Evolutionary conservation across 768 basidiomycete genomes (phyloP), one percentile per base, ranked within the genome.

Genomic region (Mycena venus): DNA sequence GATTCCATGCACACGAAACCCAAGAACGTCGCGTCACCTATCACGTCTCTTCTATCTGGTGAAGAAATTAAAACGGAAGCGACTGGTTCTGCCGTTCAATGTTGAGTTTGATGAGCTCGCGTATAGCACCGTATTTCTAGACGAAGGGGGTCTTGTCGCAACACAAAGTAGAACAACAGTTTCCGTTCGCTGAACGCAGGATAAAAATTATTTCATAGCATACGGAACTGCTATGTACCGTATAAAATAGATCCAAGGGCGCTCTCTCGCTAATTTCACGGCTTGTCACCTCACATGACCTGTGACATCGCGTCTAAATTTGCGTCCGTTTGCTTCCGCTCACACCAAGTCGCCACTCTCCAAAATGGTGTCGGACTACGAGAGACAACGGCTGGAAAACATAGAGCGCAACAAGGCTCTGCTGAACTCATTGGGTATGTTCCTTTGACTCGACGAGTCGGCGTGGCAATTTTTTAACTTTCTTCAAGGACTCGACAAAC

Each of bases 401-500:
- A 85, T 87, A 34, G 78, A 81, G 15, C 34, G 72, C 7, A 76
- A 76, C 40, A 69, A 70, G 59, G 56, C 55, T 9, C 47, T 76
- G 1, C 31, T 76, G 27, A 38, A 4, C 3, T 12, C 34, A 31
- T 11, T 76, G 34, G 75, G 75, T 76, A 34, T 14, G 60, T 21
- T 66, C 27, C 9, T 81, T 82, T 42, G n/a, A 19, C 70, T n/a
- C 4, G 29, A 42, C 15, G 38, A 15, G 38, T 15, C 27, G 7
- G 36, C n/a, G 19, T n/a, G n/a, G n/a, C n/a, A 21, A 47, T 15
- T 29, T 25, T 21, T 65, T 59, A 21, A 44, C 36, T 59, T 60
- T n/a, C 64, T 60, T 47, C 78, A 92, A 10, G 89, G 85, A 0
- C 81, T 93, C 2, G 86, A 87, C 61, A 86, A 84, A 65, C 89